These are phyloP conservation scores for Insectozyma bohioensis DNA, from an alignment of 1,139 yeast species.

Conservation along the genomic window DNA sequence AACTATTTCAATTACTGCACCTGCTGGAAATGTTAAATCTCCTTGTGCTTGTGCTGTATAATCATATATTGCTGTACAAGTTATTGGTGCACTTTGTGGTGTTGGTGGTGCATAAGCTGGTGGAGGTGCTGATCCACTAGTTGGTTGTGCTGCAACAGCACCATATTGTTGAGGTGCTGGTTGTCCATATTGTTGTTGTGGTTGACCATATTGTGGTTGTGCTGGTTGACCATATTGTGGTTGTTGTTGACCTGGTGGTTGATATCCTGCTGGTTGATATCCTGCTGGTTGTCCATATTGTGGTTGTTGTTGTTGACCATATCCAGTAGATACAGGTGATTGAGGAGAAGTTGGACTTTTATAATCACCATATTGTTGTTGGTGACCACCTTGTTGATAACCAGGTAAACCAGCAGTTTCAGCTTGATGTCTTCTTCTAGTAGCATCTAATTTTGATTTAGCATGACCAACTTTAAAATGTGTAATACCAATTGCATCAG, in stretches of 20 bases:
- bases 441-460: slow-evolving; percentile 76
- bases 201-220: slow-evolving; percentile 2
- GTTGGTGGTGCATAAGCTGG: slow-evolving; percentile 33
- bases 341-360: slow-evolving; percentile 17
- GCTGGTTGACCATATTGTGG: slow-evolving; percentile 12
- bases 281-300: slow-evolving; percentile 17
- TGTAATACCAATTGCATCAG: slow-evolving; percentile 84
- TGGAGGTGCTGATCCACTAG: slow-evolving; percentile 18
- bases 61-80: slow-evolving; percentile 76
- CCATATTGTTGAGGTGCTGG: slow-evolving; percentile 5
- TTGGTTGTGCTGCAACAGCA: slow-evolving; percentile 4
- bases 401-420: slow-evolving; percentile 25
- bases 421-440: slow-evolving; percentile 68
- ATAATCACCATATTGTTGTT: slow-evolving; percentile 23
- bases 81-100: slow-evolving; percentile 45
- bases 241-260: slow-evolving; percentile 20
- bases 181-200: slow-evolving; percentile 18
- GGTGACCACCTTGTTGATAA: slow-evolving; percentile 23
- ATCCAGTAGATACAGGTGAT: slow-evolving; percentile 11
- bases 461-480: slow-evolving; percentile 91
- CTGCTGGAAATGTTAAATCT: slow-evolving; percentile 83
- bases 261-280: slow-evolving; percentile 19
- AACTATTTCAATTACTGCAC: slow-evolving; percentile 79
- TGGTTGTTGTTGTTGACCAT: slow-evolving; percentile 3
- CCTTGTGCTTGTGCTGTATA: slow-evolving; percentile 87